phyloP scores from a whole-genome alignment of 345 rosid species.

The Atalantia buxifolia region DNA sequence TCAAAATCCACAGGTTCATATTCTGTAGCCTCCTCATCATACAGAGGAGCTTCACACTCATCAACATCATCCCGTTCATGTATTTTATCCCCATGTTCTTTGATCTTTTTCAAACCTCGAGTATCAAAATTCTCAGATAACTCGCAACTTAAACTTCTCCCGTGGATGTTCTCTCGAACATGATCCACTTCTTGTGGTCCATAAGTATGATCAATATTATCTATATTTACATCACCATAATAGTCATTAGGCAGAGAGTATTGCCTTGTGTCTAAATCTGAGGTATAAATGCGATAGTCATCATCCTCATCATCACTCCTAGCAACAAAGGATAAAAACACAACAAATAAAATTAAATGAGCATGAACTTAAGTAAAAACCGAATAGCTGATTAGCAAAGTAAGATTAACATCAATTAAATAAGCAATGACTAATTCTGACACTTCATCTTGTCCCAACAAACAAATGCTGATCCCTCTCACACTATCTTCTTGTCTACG shows the following conservation, averaged over 20 bases:
- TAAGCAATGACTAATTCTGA: constrained; percentile 1
- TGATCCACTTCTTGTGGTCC: constrained; percentile 45
- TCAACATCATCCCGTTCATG: constrained; percentile 34
- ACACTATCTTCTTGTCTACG: background rate
- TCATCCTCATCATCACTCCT: constrained; percentile 92
- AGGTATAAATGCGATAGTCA: constrained; percentile 52
- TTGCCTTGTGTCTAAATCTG: constrained; percentile 54
- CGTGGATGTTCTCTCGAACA: constrained; percentile 41
- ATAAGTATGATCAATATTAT: constrained; percentile 41
- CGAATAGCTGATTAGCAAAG: background rate
- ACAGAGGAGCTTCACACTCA: constrained; percentile 47
- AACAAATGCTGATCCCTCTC: background rate
- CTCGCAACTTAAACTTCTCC: constrained; percentile 37
- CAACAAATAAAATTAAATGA: constrained; percentile 10
- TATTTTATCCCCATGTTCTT: constrained; percentile 30
- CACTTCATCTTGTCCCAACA: background rate
- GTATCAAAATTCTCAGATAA: constrained; percentile 42
- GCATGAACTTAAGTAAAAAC: background rate
- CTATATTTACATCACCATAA: constrained; percentile 41
- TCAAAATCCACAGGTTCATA: constrained; percentile 83
- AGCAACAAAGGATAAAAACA: constrained; percentile 21
- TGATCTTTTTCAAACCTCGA: constrained; percentile 32
- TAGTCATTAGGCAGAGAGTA: constrained; percentile 49
- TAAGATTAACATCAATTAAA: constrained; percentile 10
- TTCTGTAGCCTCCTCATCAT: constrained; percentile 46